Evolutionary conservation across 2,329 filamentous ascomycete genomes (phyloP).

Genomic region (Sclerotinia glacialis): DNA sequence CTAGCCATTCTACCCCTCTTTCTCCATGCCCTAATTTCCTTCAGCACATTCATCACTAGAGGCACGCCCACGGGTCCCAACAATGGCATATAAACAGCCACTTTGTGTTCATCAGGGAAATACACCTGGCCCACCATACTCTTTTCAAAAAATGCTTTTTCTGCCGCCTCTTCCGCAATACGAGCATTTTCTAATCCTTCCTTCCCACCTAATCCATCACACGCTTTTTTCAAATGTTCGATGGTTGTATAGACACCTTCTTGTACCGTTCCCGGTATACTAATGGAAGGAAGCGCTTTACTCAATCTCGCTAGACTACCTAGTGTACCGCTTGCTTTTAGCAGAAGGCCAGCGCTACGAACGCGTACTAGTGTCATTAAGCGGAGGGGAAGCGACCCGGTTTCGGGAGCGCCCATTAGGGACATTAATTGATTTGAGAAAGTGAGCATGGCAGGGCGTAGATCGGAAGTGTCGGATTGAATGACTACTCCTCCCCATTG

Average conservation of each 20-base stretch:
- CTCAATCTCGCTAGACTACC: conserved; percentile 88
- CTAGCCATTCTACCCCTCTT: conserved; percentile 30
- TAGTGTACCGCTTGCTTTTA: conserved; percentile 88
- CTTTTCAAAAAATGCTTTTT: conserved; percentile 96
- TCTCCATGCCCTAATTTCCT: conserved; percentile 63
- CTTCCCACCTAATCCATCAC: conserved; percentile 62
- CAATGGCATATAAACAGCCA: conserved; percentile 91
- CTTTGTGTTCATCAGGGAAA: conserved; percentile 97
- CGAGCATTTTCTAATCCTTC: conserved; percentile 77
- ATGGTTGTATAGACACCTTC: conserved; percentile 81
- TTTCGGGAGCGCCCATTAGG: conserved; percentile 78
- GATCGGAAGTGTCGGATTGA: conserved; percentile 54
- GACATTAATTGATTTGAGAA: conserved; percentile 90
- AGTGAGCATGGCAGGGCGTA: conserved; percentile 79
- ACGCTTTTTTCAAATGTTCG: conserved; percentile 72
- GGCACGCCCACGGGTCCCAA: conserved; percentile 90
- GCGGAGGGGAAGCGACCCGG: conserved; percentile 79
- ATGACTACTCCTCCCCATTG: conserved; percentile 87
- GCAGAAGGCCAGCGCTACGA: conserved; percentile 76
- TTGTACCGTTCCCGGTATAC: conserved; percentile 83
- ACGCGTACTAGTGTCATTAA: conserved; percentile 83
- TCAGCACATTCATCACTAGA: conserved; percentile 76
- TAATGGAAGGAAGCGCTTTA: conserved; percentile 80
- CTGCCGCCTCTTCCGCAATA: conserved; percentile 82
- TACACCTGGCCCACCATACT: conserved; percentile 99